Evolutionary conservation across 1,284 basidiomycete genomes (phyloP).

Genomic region (Microbotryum saponariae): DNA sequence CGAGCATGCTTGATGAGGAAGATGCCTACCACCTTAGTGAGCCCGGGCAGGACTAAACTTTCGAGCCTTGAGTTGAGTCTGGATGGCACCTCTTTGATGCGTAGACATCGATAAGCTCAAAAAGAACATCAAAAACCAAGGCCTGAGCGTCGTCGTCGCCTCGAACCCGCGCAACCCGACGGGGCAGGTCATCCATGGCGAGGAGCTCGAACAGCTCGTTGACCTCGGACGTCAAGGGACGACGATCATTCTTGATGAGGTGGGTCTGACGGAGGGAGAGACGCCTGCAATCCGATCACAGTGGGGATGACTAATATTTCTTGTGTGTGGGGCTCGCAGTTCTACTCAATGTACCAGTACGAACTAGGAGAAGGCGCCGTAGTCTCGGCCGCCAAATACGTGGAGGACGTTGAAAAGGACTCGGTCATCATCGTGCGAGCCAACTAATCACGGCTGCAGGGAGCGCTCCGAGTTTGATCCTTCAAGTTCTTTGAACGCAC

Average conservation of each 20-base stretch:
- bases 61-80: background rate
- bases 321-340: conserved; percentile 36
- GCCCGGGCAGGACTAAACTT: background rate
- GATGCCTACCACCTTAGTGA: conserved; percentile 55
- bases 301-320: too few relatives aligned
- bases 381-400: conserved; percentile 70
- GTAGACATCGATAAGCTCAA: conserved; percentile 51
- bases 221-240: conserved; percentile 58
- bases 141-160: conserved; percentile 77
- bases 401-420: conserved; percentile 48
- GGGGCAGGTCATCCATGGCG: conserved; percentile 51
- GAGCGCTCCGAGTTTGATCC: background rate
- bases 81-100: background rate
- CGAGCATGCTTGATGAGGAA: conserved; percentile 52
- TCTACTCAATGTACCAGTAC: conserved; percentile 89
- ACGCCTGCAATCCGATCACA: background rate
- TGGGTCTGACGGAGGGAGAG: conserved; percentile 35
- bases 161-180: conserved; percentile 90
- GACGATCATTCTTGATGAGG: conserved; percentile 81
- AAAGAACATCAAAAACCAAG: conserved; percentile 48
- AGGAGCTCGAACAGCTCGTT: conserved; percentile 74
- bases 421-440: conserved; percentile 52
- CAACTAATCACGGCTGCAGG: too few relatives aligned
- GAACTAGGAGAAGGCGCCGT: conserved; percentile 70
- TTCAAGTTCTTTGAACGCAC: conserved; percentile 52